Evolutionary conservation across 148 eudicot species (phyloP), one percentile per base, ranked within the genome.

Genomic region (Cornus kousa): DNA sequence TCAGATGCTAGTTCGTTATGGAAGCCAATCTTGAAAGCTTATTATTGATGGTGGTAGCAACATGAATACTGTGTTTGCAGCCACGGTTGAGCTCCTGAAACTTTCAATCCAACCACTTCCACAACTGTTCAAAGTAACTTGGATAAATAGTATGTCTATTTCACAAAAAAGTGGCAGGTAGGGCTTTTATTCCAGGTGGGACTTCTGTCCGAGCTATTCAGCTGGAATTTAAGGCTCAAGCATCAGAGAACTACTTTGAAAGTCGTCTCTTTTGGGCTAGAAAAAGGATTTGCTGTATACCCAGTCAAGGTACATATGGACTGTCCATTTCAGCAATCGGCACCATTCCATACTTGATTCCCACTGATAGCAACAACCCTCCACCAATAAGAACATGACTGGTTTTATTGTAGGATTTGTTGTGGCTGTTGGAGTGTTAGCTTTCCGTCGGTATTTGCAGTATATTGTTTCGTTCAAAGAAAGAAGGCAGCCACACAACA

Each of bases 181-280:
- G 48, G 48, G 48, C 3, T 39, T 39, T 7, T 4, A 0, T 39
- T 39, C 43, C 43, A 39, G 43, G 43, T 7, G 92, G 89, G 5
- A 67, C 80, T 69, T 90, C 93, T 37, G 84, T 74, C 12, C 67
- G 39, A 71, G 87, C 91, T 77, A 87, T 93, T 72, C 72, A 69
- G 70, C 87, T 28, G 88, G 70, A 39, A 24, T 91, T 82, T 70
- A 87, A 76, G 0, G 85, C 80, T 85, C 76, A 31, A 20, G 97
- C 92, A 71, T 85, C 88, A 2, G 86, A 86, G 70, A 96, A 90
- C 82, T 85, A 87, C 75, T 85, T 96, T 31, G 99, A 96, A 66
- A 88, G 92, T 57, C 98, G 92, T 89, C 82, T 96, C 37, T 92
- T 96, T 73, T 96, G 99, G 99, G 97, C 93, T 79, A 97, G 99